Conservation (phyloP, 495 filamentous ascomycete genomes). For the Immersiella caudata region DNA sequence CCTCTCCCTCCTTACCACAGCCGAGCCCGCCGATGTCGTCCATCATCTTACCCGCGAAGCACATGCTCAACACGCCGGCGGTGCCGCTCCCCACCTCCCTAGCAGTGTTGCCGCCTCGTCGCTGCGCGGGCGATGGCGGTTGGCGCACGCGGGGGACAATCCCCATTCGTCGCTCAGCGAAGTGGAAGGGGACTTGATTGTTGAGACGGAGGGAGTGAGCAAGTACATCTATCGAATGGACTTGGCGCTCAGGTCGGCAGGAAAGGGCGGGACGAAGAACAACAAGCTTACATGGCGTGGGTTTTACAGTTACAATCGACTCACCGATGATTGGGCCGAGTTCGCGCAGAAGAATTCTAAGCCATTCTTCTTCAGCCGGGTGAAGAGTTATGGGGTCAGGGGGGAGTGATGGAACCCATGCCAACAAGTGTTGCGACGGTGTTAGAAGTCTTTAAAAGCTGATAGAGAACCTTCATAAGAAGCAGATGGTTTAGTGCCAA, state of each 20-base stretch:
- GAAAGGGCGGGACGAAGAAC: constrained; percentile 59
- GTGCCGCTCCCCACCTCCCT: constrained; percentile 37
- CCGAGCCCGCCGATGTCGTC: constrained; percentile 83
- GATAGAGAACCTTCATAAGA: background rate
- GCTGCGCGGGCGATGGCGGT: constrained; percentile 45
- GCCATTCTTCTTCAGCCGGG: constrained; percentile 85
- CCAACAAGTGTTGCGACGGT: background rate
- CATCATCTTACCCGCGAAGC: constrained; percentile 61
- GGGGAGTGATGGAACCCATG: constrained; percentile 32
- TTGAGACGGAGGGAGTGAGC: constrained; percentile 83
- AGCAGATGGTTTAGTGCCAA: background rate
- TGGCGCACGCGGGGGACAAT: constrained; percentile 33
- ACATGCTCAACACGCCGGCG: constrained; percentile 32
- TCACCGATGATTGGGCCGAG: constrained; percentile 89
- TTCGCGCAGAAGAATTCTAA: constrained; percentile 83
- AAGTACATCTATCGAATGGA: constrained; percentile 85
- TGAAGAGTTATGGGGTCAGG: constrained; percentile 65
- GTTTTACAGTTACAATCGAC: constrained; percentile 86
- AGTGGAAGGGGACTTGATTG: constrained; percentile 67
- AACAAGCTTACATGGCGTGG: constrained; percentile 88
- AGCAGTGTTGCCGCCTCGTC: constrained; percentile 39
- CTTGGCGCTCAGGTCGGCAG: constrained; percentile 63
- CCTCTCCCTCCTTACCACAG: constrained; percentile 74
- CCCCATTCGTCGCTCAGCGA: constrained; percentile 29
- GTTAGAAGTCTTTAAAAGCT: background rate